These are phyloP conservation scores for Cladosporium sp. DNA, from an alignment of 2,329 filamentous ascomycete species.

Conservation along the genomic window DNA sequence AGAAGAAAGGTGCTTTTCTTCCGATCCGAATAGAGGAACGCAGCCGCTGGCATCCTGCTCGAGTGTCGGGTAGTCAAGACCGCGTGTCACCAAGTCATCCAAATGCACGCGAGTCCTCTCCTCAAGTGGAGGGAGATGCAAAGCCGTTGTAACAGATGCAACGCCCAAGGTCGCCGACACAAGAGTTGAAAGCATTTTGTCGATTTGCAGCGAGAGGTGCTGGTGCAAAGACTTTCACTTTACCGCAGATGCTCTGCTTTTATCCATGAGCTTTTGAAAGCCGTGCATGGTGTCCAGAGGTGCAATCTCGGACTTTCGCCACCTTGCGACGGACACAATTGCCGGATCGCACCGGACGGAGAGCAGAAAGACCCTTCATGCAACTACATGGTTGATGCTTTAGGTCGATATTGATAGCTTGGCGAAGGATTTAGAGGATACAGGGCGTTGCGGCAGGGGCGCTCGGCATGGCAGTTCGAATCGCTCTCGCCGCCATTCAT, in stretches of 20 bases:
- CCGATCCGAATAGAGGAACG: background rate
- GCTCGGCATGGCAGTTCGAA: no score
- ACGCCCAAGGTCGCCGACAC: background rate
- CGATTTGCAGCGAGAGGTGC: background rate
- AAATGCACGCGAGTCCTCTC: background rate
- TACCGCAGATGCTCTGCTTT: no score
- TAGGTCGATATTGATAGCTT: no score
- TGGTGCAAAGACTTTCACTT: no score
- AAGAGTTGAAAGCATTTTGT: background rate
- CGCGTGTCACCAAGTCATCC: background rate
- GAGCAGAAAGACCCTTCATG: no score
- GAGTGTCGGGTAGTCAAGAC: background rate
- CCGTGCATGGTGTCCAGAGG: background rate
- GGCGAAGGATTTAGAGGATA: no score
- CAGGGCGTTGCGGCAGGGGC: no score
- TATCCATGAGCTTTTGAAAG: no score
- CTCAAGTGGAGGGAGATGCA: background rate
- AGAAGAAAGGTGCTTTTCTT: background rate
- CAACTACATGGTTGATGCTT: no score
- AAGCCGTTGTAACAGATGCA: background rate
- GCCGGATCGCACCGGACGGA: background rate
- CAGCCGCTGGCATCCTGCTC: background rate
- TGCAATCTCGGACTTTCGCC: background rate
- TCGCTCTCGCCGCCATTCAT: no score
- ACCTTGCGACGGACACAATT: background rate